Conservation (phyloP, 2,329 filamentous ascomycete genomes). For the Alternaria gansuensis region DNA sequence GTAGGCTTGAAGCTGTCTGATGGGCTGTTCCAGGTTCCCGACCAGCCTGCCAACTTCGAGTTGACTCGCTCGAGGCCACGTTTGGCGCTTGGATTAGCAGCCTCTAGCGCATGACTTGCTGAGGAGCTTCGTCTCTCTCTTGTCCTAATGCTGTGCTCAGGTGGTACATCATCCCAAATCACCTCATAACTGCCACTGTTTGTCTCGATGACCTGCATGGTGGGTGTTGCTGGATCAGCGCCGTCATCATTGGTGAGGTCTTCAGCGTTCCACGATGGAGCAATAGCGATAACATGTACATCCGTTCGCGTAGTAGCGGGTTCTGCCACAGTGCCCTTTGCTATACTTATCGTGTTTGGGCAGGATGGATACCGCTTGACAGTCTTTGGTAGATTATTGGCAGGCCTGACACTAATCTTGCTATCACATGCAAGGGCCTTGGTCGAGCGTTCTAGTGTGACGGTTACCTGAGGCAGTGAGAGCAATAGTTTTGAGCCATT, state of each 20-base stretch:
- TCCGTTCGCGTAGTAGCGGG: conserved; percentile 47
- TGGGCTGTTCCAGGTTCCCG: conserved; percentile 31
- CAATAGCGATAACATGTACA: conserved; percentile 47
- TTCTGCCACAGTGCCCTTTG: conserved; percentile 38
- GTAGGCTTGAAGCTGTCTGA: conserved; percentile 35
- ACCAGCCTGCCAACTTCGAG: conserved; percentile 45
- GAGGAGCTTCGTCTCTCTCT: conserved; percentile 31
- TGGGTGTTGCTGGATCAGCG: conserved; percentile 40
- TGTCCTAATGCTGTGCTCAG: conserved; percentile 17
- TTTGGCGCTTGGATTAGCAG: conserved; percentile 22
- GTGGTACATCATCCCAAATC: conserved; percentile 43
- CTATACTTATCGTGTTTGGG: conserved; percentile 18
- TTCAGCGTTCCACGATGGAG: conserved; percentile 27
- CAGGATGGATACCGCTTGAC: conserved; percentile 9
- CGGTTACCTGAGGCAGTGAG: conserved; percentile 12
- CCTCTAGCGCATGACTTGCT: conserved; percentile 32
- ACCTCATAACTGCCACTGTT: conserved; percentile 41
- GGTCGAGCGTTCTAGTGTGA: conserved; percentile 6
- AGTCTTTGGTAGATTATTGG: not conserved
- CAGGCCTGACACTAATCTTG: not conserved
- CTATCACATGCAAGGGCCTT: not conserved
- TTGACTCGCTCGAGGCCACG: conserved; percentile 44
- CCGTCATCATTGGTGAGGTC: conserved; percentile 9
- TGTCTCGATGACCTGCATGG: conserved; percentile 47
- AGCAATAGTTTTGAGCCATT: conserved; percentile 10